Conservation (phyloP, 2,329 filamentous ascomycete genomes). For the Gaeumannomyces sp. region DNA sequence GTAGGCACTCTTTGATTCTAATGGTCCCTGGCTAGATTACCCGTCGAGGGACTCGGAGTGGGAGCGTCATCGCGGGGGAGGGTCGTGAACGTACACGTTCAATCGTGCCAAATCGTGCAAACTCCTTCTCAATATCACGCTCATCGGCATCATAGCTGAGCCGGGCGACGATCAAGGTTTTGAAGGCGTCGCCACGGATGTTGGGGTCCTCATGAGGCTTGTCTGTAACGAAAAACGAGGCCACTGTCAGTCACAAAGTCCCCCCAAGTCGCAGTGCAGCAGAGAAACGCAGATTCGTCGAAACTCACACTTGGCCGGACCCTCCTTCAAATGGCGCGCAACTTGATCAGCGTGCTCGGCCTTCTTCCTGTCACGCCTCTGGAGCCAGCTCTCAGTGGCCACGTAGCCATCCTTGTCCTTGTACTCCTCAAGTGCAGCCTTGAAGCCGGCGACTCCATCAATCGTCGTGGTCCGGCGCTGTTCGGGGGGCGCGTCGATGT, state of each 20-base stretch:
- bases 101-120: constrained; percentile 87
- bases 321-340: constrained; percentile 58
- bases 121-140: constrained; percentile 87
- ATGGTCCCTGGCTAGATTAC: not conserved
- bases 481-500: constrained; percentile 75
- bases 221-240: constrained; percentile 43
- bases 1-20: not conserved
- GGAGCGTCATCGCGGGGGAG: not conserved
- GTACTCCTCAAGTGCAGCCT: constrained; percentile 70
- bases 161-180: constrained; percentile 86
- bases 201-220: constrained; percentile 81
- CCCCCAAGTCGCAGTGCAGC: not conserved
- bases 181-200: constrained; percentile 88
- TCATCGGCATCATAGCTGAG: constrained; percentile 85
- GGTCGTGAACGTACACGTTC: constrained; percentile 61
- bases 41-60: not conserved
- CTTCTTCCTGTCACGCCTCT: constrained; percentile 78
- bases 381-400: constrained; percentile 88
- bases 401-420: constrained; percentile 70
- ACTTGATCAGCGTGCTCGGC: constrained; percentile 68
- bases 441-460: constrained; percentile 65
- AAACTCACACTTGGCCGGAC: constrained; percentile 54
- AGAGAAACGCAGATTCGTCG: constrained; percentile 2
- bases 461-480: constrained; percentile 71
- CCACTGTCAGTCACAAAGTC: not conserved